Conservation (phyloP, 163 green algal genomes). For the Prototheca wickerhamii region DNA sequence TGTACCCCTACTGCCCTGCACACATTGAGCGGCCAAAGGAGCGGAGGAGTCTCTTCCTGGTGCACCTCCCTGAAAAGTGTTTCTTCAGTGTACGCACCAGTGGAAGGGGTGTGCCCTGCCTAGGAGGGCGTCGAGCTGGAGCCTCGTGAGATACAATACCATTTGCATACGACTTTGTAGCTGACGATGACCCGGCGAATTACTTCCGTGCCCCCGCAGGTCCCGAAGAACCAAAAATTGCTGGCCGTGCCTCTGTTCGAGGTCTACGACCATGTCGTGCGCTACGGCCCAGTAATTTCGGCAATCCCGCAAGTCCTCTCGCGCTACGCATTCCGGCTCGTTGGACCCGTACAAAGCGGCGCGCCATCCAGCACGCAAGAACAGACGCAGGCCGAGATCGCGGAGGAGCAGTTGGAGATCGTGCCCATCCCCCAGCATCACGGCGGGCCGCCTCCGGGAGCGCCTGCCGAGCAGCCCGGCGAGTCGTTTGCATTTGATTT, state of each 20-base stretch:
- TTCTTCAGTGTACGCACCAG: slow-evolving; percentile 90
- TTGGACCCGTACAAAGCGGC: background rate
- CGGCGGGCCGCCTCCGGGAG: too few species aligned
- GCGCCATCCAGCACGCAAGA: background rate
- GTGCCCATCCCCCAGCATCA: background rate
- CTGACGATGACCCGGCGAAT: too few species aligned
- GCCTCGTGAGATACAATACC: too few species aligned
- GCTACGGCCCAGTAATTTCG: slow-evolving; percentile 78
- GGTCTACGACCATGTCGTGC: slow-evolving; percentile 80
- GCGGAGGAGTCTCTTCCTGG: slow-evolving; percentile 74
- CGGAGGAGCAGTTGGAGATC: background rate
- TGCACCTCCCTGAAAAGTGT: slow-evolving; percentile 78
- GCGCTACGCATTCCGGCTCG: slow-evolving; percentile 41
- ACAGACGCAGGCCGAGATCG: too few species aligned
- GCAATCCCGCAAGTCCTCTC: slow-evolving; percentile 55
- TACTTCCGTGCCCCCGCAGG: slow-evolving; percentile 37
- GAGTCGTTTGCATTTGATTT: background rate
- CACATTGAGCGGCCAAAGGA: slow-evolving; percentile 95
- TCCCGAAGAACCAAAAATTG: slow-evolving; percentile 88
- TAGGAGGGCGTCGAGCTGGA: too few species aligned
- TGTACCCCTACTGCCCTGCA: slow-evolving; percentile 92
- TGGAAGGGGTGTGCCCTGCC: too few species aligned
- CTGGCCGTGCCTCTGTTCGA: slow-evolving; percentile 94
- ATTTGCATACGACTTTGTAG: too few species aligned
- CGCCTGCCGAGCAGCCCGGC: background rate